A percentile compares a stretch with the other conserved stretches of the same genome.
Evolutionary conservation across 1,139 yeast species (phyloP).

Genomic region (Protomyces pachydermus): DNA sequence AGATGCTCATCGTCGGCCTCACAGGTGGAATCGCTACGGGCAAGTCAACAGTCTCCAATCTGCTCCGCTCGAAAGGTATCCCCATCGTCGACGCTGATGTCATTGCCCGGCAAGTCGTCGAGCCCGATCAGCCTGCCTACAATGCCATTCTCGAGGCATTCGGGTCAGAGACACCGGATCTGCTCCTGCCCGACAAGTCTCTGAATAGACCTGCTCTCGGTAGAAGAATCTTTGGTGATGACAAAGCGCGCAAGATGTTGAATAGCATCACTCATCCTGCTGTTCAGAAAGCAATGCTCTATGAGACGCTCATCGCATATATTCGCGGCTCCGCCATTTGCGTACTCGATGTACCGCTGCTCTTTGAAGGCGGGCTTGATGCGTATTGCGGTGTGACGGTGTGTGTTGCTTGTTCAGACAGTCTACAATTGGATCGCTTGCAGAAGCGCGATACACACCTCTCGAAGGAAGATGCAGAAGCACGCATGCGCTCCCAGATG

Average conservation of each 20-base stretch:
- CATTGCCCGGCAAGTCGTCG: slow-evolving; percentile 78
- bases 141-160: slow-evolving; percentile 59
- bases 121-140: slow-evolving; percentile 72
- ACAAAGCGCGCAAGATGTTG: slow-evolving; percentile 48
- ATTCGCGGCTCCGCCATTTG: slow-evolving; percentile 45
- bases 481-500: slow-evolving; percentile 77
- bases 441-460: slow-evolving; percentile 58
- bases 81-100: slow-evolving; percentile 82
- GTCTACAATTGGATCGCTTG: slow-evolving; percentile 60
- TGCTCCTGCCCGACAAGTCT: slow-evolving; percentile 43
- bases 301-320: slow-evolving; percentile 58
- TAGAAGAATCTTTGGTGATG: slow-evolving; percentile 66
- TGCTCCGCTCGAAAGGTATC: slow-evolving; percentile 51
- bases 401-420: slow-evolving; percentile 59
- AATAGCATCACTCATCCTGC: slow-evolving; percentile 88
- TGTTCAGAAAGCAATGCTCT: slow-evolving; percentile 62
- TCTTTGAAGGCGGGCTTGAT: slow-evolving; percentile 75
- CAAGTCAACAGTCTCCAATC: slow-evolving; percentile 77
- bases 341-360: slow-evolving; percentile 79
- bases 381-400: slow-evolving; percentile 65
- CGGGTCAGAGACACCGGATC: slow-evolving; percentile 50
- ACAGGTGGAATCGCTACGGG: slow-evolving; percentile 98
- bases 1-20: slow-evolving; percentile 85
- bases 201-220: slow-evolving; percentile 70
- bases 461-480: slow-evolving; percentile 58